phyloP scores from a whole-genome alignment of 306 rosid species.

The Vicia villosa region DNA sequence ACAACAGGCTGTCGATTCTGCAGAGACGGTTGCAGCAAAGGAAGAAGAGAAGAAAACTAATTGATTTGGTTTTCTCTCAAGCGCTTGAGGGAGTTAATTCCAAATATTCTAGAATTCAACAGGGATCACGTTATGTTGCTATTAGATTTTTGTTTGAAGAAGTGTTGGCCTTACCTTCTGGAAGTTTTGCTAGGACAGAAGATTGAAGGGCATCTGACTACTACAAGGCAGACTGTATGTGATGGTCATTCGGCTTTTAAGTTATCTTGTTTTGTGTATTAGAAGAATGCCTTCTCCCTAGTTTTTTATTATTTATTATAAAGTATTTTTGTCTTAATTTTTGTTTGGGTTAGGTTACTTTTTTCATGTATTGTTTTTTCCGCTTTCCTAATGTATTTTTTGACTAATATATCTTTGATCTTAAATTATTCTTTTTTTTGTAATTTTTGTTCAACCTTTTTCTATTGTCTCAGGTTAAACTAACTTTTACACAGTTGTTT shows the following conservation, averaged over 20 bases:
- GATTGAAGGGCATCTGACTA: conserved; percentile 18
- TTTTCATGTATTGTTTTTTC: conserved; percentile 14
- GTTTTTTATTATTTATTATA: conserved; percentile 24
- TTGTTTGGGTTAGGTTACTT: conserved; percentile 20
- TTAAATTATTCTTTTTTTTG: background rate
- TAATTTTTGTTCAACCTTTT: background rate
- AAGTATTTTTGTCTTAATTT: conserved; percentile 18
- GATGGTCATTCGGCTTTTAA: conserved; percentile 13
- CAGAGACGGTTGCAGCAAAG: conserved; percentile 43
- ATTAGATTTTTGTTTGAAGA: conserved; percentile 29
- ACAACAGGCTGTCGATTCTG: conserved; percentile 42
- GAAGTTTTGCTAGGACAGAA: conserved; percentile 34
- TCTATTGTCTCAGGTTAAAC: background rate
- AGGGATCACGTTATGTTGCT: conserved; percentile 39
- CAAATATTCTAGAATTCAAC: conserved; percentile 22
- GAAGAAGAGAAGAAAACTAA: conserved; percentile 96
- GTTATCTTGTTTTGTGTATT: conserved; percentile 21
- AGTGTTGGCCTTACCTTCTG: conserved; percentile 18
- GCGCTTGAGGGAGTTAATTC: conserved; percentile 7
- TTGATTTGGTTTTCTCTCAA: conserved; percentile 49
- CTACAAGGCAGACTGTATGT: conserved; percentile 1
- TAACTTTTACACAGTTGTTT: background rate
- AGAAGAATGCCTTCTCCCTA: conserved; percentile 21
- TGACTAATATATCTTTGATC: conserved; percentile 1
- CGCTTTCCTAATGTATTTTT: conserved; percentile 29